Conservation (phyloP, 495 filamentous ascomycete genomes). For the Tuber umbilicatum region DNA sequence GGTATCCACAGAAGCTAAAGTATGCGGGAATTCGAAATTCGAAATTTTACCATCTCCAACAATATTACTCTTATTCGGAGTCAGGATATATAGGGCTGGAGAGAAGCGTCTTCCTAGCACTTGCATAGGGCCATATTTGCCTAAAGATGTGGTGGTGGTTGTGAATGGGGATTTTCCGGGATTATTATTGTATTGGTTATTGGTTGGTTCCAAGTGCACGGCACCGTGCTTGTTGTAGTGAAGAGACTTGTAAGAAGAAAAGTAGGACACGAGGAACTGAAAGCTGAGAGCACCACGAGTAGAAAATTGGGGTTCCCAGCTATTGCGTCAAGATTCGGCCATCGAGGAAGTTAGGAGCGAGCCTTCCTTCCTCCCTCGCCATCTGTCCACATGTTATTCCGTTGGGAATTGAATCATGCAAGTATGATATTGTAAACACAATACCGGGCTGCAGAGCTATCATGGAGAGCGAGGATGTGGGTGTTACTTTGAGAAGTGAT, state of each 20-base stretch:
- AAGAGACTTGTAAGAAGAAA: background rate
- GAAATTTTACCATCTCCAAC: background rate
- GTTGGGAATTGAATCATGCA: background rate
- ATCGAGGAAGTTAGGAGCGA: background rate
- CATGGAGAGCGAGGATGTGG: background rate
- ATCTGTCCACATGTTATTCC: background rate
- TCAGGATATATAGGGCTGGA: background rate
- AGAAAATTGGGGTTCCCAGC: background rate
- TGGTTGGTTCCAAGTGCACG: background rate
- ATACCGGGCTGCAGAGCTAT: background rate
- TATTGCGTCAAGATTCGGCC: background rate
- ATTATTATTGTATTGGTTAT: background rate
- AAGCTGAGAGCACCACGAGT: background rate
- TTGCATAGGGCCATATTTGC: background rate
- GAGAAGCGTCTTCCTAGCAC: background rate
- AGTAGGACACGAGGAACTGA: background rate
- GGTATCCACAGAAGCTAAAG: background rate
- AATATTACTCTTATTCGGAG: background rate
- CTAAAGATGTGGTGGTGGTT: background rate
- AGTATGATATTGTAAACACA: background rate
- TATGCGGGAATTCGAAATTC: background rate
- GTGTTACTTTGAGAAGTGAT: background rate
- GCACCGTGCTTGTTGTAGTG: background rate
- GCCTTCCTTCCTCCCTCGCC: background rate
- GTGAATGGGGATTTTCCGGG: background rate